Evolutionary conservation across 1,284 basidiomycete species (phyloP).

Genomic region (Coniophora puteana): DNA sequence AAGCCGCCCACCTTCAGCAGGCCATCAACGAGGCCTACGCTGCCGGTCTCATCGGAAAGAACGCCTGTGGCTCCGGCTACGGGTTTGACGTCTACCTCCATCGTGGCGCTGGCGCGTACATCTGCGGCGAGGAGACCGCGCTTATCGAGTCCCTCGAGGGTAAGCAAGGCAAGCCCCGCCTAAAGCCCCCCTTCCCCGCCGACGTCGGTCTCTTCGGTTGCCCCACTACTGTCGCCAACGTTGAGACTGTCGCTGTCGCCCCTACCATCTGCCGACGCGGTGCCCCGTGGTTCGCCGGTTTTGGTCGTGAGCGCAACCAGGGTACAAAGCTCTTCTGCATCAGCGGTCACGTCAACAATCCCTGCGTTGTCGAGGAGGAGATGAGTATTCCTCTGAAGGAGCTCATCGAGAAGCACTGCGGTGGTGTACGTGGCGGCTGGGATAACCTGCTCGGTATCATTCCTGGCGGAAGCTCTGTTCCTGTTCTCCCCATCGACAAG

Average conservation of each 20-base stretch:
- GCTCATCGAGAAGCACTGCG: constrained; percentile 95
- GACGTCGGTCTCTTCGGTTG: constrained; percentile 97
- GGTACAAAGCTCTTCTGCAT: constrained; percentile 97
- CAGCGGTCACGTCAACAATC: constrained; percentile 97
- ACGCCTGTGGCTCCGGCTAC: constrained; percentile 92
- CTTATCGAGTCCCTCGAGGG: constrained; percentile 96
- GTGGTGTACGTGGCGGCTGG: constrained; percentile 94
- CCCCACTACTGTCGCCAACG: constrained; percentile 96
- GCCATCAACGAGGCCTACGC: constrained; percentile 96
- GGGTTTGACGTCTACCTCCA: constrained; percentile 96
- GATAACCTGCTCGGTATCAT: constrained; percentile 94
- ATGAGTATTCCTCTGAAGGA: constrained; percentile 97
- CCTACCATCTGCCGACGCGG: constrained; percentile 96
- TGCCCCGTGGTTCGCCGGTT: constrained; percentile 88
- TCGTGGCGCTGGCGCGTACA: constrained; percentile 96
- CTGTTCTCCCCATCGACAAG: constrained; percentile 82
- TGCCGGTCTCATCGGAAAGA: constrained; percentile 87
- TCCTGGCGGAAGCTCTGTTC: constrained; percentile 94
- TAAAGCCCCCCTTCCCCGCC: constrained; percentile 99
- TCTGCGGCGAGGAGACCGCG: constrained; percentile 98
- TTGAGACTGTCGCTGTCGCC: constrained; percentile 96
- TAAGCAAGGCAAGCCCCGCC: constrained; percentile 96
- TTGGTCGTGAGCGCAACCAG: constrained; percentile 91
- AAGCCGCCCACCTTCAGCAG: constrained; percentile 90
- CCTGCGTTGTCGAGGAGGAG: constrained; percentile 97